Conservation (phyloP, 345 rosid genomes). For the Pseudoturritis turrita region DNA sequence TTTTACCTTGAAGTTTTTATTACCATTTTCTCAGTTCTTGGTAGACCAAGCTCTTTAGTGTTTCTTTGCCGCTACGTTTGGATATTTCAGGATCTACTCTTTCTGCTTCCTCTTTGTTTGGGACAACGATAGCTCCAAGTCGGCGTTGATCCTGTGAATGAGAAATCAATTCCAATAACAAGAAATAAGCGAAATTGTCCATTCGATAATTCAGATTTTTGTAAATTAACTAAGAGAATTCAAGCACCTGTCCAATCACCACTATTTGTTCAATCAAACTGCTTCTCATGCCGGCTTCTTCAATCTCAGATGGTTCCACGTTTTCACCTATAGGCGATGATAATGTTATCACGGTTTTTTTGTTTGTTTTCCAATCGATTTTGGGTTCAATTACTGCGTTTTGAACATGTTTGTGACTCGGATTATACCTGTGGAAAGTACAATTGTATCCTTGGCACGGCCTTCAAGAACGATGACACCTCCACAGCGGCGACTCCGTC, state of each 20-base stretch:
- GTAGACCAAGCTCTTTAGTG: slow-evolving; percentile 37
- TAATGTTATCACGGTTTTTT: neutral
- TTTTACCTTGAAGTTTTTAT: neutral
- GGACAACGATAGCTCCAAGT: slow-evolving; percentile 77
- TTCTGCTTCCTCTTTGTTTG: slow-evolving; percentile 78
- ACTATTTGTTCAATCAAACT: slow-evolving; percentile 71
- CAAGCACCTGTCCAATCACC: slow-evolving; percentile 79
- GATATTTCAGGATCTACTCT: slow-evolving; percentile 41
- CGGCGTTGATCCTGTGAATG: slow-evolving; percentile 73
- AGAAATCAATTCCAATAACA: neutral
- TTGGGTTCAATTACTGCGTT: neutral
- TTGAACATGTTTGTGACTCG: neutral
- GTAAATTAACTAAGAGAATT: neutral
- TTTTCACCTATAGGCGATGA: slow-evolving; percentile 65
- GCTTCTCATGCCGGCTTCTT: slow-evolving; percentile 88
- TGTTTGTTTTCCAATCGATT: neutral
- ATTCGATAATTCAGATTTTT: neutral
- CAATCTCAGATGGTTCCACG: slow-evolving; percentile 81
- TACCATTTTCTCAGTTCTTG: slow-evolving; percentile 72
- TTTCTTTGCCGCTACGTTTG: slow-evolving; percentile 53
- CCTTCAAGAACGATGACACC: slow-evolving; percentile 90
- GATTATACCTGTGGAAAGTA: slow-evolving; percentile 81
- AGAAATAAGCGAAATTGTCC: neutral
- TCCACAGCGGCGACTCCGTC: slow-evolving; percentile 75
- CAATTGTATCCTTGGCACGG: slow-evolving; percentile 96